Percentiles rank a stretch among this genome's conserved stretches.
Conservation (phyloP, 2,329 filamentous ascomycete species). For the Ophiocordyceps camponoti-leonardi region DNA sequence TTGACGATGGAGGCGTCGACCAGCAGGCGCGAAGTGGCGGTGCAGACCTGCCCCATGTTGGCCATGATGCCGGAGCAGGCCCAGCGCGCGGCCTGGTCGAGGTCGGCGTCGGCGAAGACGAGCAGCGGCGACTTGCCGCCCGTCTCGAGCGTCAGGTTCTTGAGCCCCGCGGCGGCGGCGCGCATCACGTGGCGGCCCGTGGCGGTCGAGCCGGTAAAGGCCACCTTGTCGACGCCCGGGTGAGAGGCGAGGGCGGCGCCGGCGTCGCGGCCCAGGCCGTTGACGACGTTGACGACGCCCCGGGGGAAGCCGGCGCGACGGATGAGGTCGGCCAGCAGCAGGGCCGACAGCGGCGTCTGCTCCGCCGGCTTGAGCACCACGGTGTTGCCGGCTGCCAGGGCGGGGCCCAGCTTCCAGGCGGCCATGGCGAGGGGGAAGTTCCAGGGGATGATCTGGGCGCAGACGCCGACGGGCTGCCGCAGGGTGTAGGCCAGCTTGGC, state of each 20-base stretch:
- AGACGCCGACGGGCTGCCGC: constrained; percentile 43
- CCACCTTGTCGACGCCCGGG: constrained; percentile 71
- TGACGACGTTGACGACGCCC: constrained; percentile 62
- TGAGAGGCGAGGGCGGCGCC: constrained; percentile 61
- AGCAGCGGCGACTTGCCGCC: constrained; percentile 72
- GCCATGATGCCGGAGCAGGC: constrained; percentile 55
- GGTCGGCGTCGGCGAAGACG: constrained; percentile 61
- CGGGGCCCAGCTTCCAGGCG: constrained; percentile 67
- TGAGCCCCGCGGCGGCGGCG: constrained; percentile 63
- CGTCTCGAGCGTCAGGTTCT: constrained; percentile 68
- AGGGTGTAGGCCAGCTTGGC: not conserved
- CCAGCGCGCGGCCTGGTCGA: constrained; percentile 62
- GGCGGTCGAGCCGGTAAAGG: constrained; percentile 63
- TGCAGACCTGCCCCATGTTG: constrained; percentile 51
- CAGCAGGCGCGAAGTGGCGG: constrained; percentile 67
- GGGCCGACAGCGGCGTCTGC: constrained; percentile 56
- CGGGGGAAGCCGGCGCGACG: constrained; percentile 66
- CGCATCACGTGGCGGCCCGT: constrained; percentile 67
- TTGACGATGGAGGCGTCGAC: constrained; percentile 74
- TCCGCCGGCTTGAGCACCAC: constrained; percentile 61
- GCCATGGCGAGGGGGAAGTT: constrained; percentile 74
- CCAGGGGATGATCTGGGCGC: constrained; percentile 80
- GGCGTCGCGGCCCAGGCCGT: constrained; percentile 61
- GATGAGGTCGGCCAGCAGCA: constrained; percentile 45
- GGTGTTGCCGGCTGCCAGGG: constrained; percentile 55